Evolutionary conservation across 169 alveolate species (phyloP).

Genomic region (Plasmodium vivax): DNA sequence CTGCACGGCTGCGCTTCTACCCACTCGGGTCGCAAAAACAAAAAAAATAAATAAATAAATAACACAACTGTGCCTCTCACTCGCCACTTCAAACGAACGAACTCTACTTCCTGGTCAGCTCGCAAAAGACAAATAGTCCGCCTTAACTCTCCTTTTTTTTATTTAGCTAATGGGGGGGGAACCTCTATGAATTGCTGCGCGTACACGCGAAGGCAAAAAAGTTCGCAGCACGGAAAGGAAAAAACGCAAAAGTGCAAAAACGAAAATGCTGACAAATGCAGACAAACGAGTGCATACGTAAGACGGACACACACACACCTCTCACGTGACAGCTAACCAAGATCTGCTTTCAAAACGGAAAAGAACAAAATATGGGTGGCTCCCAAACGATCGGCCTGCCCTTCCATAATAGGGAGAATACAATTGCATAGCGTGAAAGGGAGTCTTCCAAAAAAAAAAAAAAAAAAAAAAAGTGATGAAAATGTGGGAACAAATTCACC

Average conservation of each 20-base stretch:
- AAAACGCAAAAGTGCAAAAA: background rate
- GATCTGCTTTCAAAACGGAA: background rate
- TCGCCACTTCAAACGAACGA: background rate
- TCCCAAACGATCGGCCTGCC: background rate
- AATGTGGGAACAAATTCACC: background rate
- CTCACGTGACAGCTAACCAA: background rate
- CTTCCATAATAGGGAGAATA: background rate
- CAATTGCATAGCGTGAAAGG: background rate
- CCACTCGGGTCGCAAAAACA: background rate
- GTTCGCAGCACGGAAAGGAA: background rate
- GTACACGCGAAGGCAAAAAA: background rate
- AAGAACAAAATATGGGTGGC: background rate
- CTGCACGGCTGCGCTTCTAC: background rate
- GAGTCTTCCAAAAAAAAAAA: background rate
- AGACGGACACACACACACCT: background rate
- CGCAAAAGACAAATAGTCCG: background rate
- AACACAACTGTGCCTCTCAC: background rate
- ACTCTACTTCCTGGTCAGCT: background rate
- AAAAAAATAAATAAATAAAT: background rate
- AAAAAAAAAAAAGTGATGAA: background rate
- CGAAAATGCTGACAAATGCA: background rate
- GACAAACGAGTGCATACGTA: background rate
- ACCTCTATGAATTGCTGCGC: background rate
- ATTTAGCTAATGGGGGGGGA: background rate
- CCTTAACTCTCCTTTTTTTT: background rate